Base-by-base conservation (phyloP, 805 yeast genomes). In the Pachysolen tannophilus region DNA sequence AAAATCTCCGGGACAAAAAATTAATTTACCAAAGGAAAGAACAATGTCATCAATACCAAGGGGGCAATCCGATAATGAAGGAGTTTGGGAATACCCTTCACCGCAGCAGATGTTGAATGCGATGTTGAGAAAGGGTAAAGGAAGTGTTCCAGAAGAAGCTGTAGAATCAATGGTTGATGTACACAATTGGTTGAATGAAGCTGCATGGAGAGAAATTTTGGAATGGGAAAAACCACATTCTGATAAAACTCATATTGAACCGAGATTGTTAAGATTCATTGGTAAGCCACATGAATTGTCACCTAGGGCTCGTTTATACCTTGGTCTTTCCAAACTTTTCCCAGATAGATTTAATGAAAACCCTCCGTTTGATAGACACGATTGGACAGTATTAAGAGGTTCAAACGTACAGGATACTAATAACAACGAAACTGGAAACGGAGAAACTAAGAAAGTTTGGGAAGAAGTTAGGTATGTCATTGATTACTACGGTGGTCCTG, bases 81-180 rank as follows among this genome's bases (percentile, higher is more conserved):
- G 94, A 2, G 75, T 79, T 32, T 92, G 99, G 99, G 98, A 92
- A 60, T 92, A 92, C 54, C 99, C 99, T 2, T 85, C 96, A 2
- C 98, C 99, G 1, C 98, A 92, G 60, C 99, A 92, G 56, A 92
- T 92, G 99, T 78, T 87, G 45, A 88, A 90, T 51, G 99, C 99
- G 9, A 90, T 92, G 97, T 63, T 87, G 19, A 76, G 90, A 44
- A 92, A 92, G 62, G 95, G 96, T 15, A 90, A 92, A 50, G 82
- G 84, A 30, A 94, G 81, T 32, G 73, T 90, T 35, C 94, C 90
- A 3, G 97, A 88, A 55, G 95, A 86, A 43, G 96, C 96, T 1
- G 97, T 92, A 3, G 96, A 85, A 47, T 72, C 84, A 31, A 92
- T 92, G 99, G 98, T 92, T 18, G 90, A 82, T 44, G 94, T 92